phyloP scores from a whole-genome alignment of 345 rosid genomes.

The Camelina hispida region DNA sequence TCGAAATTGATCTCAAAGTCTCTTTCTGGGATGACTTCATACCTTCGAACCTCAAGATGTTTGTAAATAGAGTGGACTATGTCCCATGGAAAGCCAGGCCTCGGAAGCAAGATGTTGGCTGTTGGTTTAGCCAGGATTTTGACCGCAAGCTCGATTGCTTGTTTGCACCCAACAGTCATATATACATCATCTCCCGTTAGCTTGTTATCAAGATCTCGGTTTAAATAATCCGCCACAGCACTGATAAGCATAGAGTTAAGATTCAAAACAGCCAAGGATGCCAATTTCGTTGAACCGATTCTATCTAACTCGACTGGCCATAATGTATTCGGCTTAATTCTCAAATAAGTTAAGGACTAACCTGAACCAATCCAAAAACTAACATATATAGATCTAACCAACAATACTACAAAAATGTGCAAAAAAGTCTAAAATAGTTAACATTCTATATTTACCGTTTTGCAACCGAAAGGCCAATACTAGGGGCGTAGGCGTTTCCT shows the following conservation, averaged over 20 bases:
- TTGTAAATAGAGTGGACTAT: slow-evolving; percentile 27
- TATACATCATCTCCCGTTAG: slow-evolving; percentile 56
- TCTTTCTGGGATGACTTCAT: slow-evolving; percentile 52
- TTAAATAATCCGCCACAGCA: slow-evolving; percentile 53
- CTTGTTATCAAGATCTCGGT: slow-evolving; percentile 47
- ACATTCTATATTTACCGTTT: slow-evolving; percentile 43
- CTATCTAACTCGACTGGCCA: background rate
- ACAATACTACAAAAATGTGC: background rate
- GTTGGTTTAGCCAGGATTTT: slow-evolving; percentile 50
- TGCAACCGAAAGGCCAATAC: slow-evolving; percentile 55
- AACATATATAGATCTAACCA: too few relatives aligned
- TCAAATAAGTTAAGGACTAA: too few relatives aligned
- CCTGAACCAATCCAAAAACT: too few relatives aligned
- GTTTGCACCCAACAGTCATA: slow-evolving; percentile 56
- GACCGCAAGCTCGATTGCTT: slow-evolving; percentile 54
- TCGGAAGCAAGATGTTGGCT: slow-evolving; percentile 52
- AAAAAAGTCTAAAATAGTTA: background rate
- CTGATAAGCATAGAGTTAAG: slow-evolving; percentile 25
- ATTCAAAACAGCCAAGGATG: background rate
- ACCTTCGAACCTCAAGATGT: slow-evolving; percentile 48
- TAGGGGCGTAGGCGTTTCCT: slow-evolving; percentile 53
- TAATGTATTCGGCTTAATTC: too few relatives aligned
- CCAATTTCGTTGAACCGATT: background rate
- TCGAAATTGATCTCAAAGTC: slow-evolving; percentile 60
- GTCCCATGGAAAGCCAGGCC: slow-evolving; percentile 47